phyloP scores from a whole-genome alignment of 2,329 filamentous ascomycete genomes.

The Tolypocladium album region DNA sequence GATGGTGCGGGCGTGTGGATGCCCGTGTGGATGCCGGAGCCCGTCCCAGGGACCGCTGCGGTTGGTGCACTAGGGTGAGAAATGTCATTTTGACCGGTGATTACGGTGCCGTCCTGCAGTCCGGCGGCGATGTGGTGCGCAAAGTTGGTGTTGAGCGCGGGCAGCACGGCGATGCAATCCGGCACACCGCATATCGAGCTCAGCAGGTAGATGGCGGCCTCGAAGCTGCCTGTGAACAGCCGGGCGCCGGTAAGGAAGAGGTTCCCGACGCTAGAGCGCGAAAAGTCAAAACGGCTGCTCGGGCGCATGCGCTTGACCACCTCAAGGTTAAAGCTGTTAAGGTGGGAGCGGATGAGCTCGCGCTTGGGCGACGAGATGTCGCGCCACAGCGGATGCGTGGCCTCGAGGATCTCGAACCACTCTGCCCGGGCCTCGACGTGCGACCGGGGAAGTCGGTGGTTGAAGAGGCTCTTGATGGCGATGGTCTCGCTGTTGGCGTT shows the following conservation, averaged over 20 bases:
- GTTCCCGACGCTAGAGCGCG: constrained; percentile 66
- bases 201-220: constrained; percentile 83
- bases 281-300: constrained; percentile 66
- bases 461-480: constrained; percentile 77
- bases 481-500: constrained; percentile 51
- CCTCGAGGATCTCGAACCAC: constrained; percentile 86
- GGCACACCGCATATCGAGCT: constrained; percentile 81
- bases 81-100: constrained; percentile 88
- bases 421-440: constrained; percentile 57
- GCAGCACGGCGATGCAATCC: constrained; percentile 65
- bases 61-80: constrained; percentile 69
- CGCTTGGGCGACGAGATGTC: constrained; percentile 60
- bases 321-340: constrained; percentile 68
- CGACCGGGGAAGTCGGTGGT: constrained; percentile 60
- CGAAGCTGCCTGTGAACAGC: constrained; percentile 85
- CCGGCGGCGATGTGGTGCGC: constrained; percentile 87
- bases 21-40: constrained; percentile 10
- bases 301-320: constrained; percentile 67
- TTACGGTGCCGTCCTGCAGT: constrained; percentile 62
- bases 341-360: constrained; percentile 66
- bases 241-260: constrained; percentile 75
- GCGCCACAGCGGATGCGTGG: constrained; percentile 65
- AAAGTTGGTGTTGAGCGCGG: constrained; percentile 90
- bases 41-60: constrained; percentile 19
- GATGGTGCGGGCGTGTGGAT: constrained; percentile 16